phyloP scores from a whole-genome alignment of 192 early-diverging fungal genomes.

The Thoreauomyces humboldtii region DNA sequence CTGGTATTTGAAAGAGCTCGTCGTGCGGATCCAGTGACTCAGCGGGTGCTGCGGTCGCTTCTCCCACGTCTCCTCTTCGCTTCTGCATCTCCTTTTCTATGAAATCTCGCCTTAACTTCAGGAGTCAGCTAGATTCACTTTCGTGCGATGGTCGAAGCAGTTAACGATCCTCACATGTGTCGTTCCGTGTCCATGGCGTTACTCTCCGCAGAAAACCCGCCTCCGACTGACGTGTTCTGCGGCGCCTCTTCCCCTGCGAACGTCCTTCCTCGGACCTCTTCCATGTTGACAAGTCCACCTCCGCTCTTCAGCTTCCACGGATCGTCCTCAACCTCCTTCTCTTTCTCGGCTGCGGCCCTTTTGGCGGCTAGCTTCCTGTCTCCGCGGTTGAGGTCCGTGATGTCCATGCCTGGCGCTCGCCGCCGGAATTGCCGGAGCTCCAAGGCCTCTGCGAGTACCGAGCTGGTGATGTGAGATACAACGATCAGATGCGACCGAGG shows the following conservation, averaged over 20 bases:
- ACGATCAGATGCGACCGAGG: too few relatives aligned
- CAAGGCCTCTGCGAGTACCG: conserved; percentile 29
- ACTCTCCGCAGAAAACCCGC: conserved; percentile 29
- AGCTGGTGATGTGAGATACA: conserved; percentile 17
- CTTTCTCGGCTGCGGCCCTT: conserved; percentile 31
- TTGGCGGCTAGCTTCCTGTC: conserved; percentile 50
- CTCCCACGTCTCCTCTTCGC: conserved; percentile 42
- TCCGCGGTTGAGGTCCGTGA: conserved; percentile 54
- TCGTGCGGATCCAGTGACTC: conserved; percentile 38
- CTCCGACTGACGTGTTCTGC: conserved; percentile 6
- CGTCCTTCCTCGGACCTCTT: conserved; percentile 35
- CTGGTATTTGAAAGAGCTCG: conserved; percentile 67
- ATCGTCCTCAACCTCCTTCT: conserved; percentile 47
- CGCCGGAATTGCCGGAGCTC: conserved; percentile 60
- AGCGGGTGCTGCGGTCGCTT: conserved; percentile 12
- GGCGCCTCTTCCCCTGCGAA: conserved; percentile 11
- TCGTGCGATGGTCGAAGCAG: too few relatives aligned
- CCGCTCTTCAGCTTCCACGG: conserved; percentile 57
- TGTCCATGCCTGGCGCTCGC: conserved; percentile 55
- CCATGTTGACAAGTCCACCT: conserved; percentile 54
- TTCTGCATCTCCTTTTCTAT: conserved; percentile 77
- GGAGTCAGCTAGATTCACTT: too few relatives aligned
- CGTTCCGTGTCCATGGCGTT: conserved; percentile 47
- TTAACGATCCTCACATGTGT: conserved; percentile 42
- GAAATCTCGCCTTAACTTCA: conserved; percentile 73